Percentiles rank a stretch among this genome's conserved stretches.
Evolutionary conservation across 805 yeast genomes (phyloP).

Genomic region (Wickerhamiella qilinensis): DNA sequence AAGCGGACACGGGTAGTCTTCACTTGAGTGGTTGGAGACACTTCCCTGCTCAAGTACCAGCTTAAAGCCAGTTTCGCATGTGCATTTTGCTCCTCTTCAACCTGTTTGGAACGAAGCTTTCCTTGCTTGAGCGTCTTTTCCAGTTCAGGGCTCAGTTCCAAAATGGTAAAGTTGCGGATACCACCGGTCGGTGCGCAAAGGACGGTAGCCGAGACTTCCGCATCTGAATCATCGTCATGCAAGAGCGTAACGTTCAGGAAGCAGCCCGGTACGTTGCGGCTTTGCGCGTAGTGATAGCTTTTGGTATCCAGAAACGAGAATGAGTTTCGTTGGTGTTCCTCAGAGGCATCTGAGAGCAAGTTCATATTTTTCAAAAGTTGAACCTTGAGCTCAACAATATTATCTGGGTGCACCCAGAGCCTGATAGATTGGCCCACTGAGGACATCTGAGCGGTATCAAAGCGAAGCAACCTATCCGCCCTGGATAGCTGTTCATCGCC

Average conservation of each 20-base stretch:
- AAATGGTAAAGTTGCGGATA: constrained; percentile 17
- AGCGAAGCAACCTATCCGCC: constrained; percentile 10
- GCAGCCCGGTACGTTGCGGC: constrained; percentile 26
- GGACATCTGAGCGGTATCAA: constrained; percentile 23
- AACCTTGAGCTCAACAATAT: constrained; percentile 37
- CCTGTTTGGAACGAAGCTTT: constrained; percentile 1
- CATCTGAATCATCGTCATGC: constrained; percentile 3
- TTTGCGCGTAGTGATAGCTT: constrained; percentile 21
- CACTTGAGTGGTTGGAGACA: constrained; percentile 15
- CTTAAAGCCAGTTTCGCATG: constrained; percentile 21
- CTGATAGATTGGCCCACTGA: constrained; percentile 23
- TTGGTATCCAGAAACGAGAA: constrained; percentile 24
- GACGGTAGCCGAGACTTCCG: constrained; percentile 8
- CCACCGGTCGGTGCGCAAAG: constrained; percentile 26
- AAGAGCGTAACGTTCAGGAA: constrained; percentile 14
- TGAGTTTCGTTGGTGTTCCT: constrained; percentile 13
- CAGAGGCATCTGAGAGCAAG: constrained; percentile 9
- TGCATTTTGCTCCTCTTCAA: constrained; percentile 2
- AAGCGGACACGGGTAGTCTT: constrained; percentile 16
- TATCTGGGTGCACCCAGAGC: constrained; percentile 47
- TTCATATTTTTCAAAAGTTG: constrained; percentile 25
- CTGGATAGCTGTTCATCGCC: neutral
- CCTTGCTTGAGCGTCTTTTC: neutral
- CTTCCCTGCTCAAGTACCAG: constrained; percentile 20
- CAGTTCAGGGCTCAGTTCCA: neutral